Conservation (phyloP, 2,329 filamentous ascomycete genomes). For the Aspergillus quadricinctus region DNA sequence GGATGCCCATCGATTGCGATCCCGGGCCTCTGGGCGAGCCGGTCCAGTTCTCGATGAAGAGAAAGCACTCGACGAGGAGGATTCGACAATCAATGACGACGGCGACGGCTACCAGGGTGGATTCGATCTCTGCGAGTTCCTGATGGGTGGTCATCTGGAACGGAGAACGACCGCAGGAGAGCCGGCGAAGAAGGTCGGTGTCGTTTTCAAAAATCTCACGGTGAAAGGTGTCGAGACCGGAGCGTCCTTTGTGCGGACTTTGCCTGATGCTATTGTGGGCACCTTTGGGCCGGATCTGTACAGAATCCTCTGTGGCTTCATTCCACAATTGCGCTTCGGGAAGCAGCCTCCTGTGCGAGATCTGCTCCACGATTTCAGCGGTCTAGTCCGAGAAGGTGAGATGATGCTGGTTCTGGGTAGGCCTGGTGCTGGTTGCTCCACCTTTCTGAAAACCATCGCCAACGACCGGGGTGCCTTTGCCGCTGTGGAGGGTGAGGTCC, state of each 20-base stretch:
- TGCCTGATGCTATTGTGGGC: conserved; percentile 69
- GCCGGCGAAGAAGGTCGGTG: conserved; percentile 72
- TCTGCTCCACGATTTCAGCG: conserved; percentile 64
- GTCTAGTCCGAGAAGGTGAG: conserved; percentile 63
- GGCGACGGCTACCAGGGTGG: conserved; percentile 34
- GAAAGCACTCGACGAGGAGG: conserved; percentile 44
- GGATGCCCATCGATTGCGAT: conserved; percentile 25
- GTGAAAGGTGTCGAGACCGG: conserved; percentile 67
- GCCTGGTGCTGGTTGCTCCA: conserved; percentile 70
- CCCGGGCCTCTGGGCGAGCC: conserved; percentile 13
- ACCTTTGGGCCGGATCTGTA: conserved; percentile 81
- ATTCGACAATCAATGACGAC: conserved; percentile 10
- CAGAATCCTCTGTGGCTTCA: conserved; percentile 53
- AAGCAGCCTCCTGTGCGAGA: conserved; percentile 48
- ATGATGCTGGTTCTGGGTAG: conserved; percentile 71
- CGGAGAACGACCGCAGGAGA: conserved; percentile 60
- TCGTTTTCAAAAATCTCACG: conserved; percentile 70
- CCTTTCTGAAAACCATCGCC: conserved; percentile 70
- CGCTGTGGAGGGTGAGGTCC: conserved; percentile 63
- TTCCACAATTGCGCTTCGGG: conserved; percentile 49
- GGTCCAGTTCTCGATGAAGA: conserved; percentile 37
- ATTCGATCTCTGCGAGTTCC: conserved; percentile 66
- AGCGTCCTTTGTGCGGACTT: conserved; percentile 64
- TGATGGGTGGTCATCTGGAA: conserved; percentile 71
- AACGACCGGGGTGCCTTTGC: conserved; percentile 66